These are phyloP conservation scores for Acacia acuminata DNA, from an alignment of 306 rosid species.

Conservation along the genomic window DNA sequence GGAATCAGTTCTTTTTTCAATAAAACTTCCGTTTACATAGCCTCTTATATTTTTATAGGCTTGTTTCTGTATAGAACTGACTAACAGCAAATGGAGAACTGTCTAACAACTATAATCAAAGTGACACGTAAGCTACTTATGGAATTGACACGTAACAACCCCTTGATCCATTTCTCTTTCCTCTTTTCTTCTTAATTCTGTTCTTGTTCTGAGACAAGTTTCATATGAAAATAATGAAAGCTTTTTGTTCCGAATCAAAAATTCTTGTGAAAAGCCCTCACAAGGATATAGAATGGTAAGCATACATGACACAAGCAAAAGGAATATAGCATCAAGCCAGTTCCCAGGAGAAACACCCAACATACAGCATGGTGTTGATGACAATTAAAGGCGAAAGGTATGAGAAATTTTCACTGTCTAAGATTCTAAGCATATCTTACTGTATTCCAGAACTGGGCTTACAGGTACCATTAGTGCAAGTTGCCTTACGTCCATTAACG, in stretches of 20 bases:
- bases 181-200: neutral
- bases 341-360: neutral
- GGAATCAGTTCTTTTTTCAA: too few relatives aligned
- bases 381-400: neutral
- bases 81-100: too few relatives aligned
- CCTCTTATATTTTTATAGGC: too few relatives aligned
- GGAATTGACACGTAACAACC: too few relatives aligned
- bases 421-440: constrained; percentile 47
- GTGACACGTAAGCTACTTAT: too few relatives aligned
- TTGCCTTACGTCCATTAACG: constrained; percentile 80
- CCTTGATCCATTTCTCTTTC: neutral
- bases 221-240: neutral
- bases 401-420: constrained; percentile 6
- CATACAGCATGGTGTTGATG: too few relatives aligned
- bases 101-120: too few relatives aligned
- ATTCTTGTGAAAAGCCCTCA: neutral
- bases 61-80: too few relatives aligned
- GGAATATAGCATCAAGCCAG: neutral
- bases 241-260: neutral
- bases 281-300: neutral
- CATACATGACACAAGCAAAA: neutral
- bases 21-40: too few relatives aligned
- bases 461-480: constrained; percentile 71
- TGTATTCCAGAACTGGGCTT: constrained; percentile 80
- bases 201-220: neutral